Evolutionary conservation across 352 stramenopile genomes (phyloP).

Genomic region (Phytophthora crassamura): DNA sequence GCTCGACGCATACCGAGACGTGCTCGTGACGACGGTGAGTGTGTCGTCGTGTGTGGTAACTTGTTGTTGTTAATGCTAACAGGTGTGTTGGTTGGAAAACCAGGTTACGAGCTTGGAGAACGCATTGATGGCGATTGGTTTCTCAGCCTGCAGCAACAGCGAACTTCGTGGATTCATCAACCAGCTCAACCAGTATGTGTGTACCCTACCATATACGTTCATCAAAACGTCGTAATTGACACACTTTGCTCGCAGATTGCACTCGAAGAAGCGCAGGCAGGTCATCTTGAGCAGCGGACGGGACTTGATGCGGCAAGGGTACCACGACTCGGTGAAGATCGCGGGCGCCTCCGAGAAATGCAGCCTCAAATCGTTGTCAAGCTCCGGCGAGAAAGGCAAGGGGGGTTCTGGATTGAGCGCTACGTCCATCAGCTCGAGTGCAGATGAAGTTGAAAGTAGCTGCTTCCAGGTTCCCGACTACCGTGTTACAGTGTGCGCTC

Average conservation of each 20-base stretch:
- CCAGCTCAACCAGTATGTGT: slow-evolving; percentile 67
- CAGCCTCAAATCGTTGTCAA: slow-evolving; percentile 50
- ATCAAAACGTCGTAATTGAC: background rate
- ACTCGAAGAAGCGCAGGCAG: slow-evolving; percentile 75
- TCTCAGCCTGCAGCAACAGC: slow-evolving; percentile 56
- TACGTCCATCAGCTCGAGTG: background rate
- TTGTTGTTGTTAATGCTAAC: background rate
- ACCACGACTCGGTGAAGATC: slow-evolving; percentile 72
- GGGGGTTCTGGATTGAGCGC: slow-evolving; percentile 3
- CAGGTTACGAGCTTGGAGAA: slow-evolving; percentile 64
- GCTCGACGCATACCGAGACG: slow-evolving; percentile 58
- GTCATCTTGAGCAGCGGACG: slow-evolving; percentile 59
- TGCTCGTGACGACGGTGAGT: slow-evolving; percentile 47
- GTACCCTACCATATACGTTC: background rate
- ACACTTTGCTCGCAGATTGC: slow-evolving; percentile 44
- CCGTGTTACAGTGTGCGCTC: slow-evolving; percentile 57
- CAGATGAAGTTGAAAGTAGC: slow-evolving; percentile 52
- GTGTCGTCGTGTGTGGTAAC: background rate
- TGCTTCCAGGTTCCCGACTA: slow-evolving; percentile 77
- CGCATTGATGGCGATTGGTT: slow-evolving; percentile 52
- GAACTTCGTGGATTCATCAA: slow-evolving; percentile 65
- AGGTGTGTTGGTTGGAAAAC: background rate
- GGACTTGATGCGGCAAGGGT: slow-evolving; percentile 61
- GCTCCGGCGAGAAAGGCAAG: slow-evolving; percentile 48
- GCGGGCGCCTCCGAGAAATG: slow-evolving; percentile 58